A percentile compares a stretch with the other conserved stretches of the same genome.
Conservation (phyloP, 805 yeast species). For the Metschnikowia shivogae region DNA sequence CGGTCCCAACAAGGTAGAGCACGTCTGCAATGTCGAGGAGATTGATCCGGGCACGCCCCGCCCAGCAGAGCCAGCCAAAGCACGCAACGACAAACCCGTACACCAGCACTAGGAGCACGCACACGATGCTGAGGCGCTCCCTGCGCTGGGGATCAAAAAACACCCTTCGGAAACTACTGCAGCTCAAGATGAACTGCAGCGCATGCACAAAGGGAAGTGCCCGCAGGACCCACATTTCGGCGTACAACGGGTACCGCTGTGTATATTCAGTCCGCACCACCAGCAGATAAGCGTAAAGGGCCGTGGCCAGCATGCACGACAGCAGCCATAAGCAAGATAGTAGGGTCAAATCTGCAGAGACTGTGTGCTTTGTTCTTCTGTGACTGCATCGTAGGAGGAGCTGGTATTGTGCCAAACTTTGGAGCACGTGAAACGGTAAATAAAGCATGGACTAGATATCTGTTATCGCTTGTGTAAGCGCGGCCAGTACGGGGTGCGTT, state of each 20-base stretch:
- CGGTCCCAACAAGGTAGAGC: conserved; percentile 10
- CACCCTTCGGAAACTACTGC: conserved; percentile 1
- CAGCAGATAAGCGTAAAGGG: conserved; percentile 9
- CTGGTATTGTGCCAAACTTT: conserved; percentile 5
- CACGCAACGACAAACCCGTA: background rate
- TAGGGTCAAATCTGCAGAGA: conserved; percentile 14
- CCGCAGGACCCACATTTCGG: conserved; percentile 1
- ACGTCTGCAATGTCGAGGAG: conserved; percentile 15
- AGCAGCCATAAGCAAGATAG: conserved; percentile 12
- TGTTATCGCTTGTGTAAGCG: no score
- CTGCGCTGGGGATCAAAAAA: conserved; percentile 4
- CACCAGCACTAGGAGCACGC: conserved; percentile 6
- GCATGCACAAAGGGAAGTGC: background rate
- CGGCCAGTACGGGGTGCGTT: no score
- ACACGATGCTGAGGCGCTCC: conserved; percentile 12
- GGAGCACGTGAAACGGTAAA: conserved; percentile 8
- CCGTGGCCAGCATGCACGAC: conserved; percentile 7
- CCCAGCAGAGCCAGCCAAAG: conserved; percentile 3
- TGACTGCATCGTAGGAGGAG: conserved; percentile 2
- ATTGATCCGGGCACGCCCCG: conserved; percentile 11
- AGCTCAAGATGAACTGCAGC: background rate
- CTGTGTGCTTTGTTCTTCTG: conserved; percentile 4
- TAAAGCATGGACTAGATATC: background rate
- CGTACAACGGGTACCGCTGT: conserved; percentile 12
- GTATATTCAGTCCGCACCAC: conserved; percentile 7